phyloP scores from a whole-genome alignment of 495 filamentous ascomycete genomes.

The Aspergillus sclerotioniger region DNA sequence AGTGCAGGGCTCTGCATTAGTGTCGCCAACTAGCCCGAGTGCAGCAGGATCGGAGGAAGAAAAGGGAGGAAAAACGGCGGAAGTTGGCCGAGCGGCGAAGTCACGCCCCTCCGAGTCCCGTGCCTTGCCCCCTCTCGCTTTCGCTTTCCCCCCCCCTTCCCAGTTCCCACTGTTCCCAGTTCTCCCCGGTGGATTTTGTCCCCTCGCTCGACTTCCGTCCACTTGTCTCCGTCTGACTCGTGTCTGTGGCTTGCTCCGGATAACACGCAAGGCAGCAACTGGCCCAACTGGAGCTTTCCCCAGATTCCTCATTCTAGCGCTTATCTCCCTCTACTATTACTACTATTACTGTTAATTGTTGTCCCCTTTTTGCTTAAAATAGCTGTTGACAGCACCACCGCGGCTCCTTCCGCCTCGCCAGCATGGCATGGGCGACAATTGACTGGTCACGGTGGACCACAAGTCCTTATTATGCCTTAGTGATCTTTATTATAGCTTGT shows the following conservation, averaged over 20 bases:
- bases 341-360: constrained; percentile 1
- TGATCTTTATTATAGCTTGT: constrained; percentile 41
- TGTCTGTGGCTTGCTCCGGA: neutral
- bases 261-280: too few relatives aligned
- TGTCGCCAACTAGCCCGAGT: too few relatives aligned
- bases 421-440: constrained; percentile 28
- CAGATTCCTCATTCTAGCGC: constrained; percentile 12
- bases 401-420: constrained; percentile 9
- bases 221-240: constrained; percentile 3
- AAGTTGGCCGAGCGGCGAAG: constrained; percentile 26
- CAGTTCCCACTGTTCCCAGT: too few relatives aligned
- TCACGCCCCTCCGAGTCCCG: constrained; percentile 10
- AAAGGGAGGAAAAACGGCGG: constrained; percentile 8
- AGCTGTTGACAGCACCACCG: neutral
- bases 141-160: constrained; percentile 1
- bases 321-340: constrained; percentile 9
- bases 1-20: too few relatives aligned
- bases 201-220: neutral
- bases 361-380: constrained; percentile 1
- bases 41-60: neutral
- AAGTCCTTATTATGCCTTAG: constrained; percentile 39
- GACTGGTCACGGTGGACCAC: constrained; percentile 40
- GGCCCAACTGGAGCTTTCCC: constrained; percentile 14
- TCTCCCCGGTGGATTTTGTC: neutral
- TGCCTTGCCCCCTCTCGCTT: constrained; percentile 1